Percentiles rank a stretch among this genome's conserved stretches.
Evolutionary conservation across 352 stramenopile species (phyloP).

Genomic region (Phytophthora vignae): DNA sequence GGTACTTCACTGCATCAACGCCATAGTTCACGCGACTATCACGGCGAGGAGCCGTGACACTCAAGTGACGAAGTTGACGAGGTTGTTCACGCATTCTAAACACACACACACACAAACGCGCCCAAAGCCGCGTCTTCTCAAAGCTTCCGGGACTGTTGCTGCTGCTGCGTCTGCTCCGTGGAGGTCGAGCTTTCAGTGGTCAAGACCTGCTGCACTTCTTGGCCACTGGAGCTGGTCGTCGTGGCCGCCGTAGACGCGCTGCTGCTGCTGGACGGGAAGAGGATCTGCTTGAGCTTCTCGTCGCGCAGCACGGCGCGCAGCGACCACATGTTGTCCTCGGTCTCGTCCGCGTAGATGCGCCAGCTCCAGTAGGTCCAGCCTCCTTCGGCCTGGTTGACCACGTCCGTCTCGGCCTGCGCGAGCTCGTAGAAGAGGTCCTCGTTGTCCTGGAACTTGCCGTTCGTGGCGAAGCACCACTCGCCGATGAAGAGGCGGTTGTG

Average conservation of each 20-base stretch:
- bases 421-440: constrained; percentile 59
- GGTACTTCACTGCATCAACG: no score
- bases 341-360: constrained; percentile 74
- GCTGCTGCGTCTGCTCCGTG: constrained; percentile 22
- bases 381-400: constrained; percentile 59
- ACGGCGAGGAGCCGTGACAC: no score
- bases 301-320: constrained; percentile 66
- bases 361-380: constrained; percentile 84
- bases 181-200: constrained; percentile 6
- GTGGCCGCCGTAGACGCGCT: constrained; percentile 15
- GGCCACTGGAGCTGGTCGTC: constrained; percentile 11
- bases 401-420: constrained; percentile 51
- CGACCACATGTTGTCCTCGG: constrained; percentile 68
- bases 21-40: no score
- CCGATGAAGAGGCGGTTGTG: constrained; percentile 66
- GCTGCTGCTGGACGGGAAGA: constrained; percentile 32
- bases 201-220: constrained; percentile 3
- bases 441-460: constrained; percentile 64
- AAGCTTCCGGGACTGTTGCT: constrained; percentile 23
- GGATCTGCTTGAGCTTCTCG: constrained; percentile 41
- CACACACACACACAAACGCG: no score
- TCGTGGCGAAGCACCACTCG: constrained; percentile 70
- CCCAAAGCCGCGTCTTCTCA: background rate
- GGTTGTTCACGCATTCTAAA: no score
- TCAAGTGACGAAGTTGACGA: no score